Percentiles rank a stretch among this genome's conserved stretches.
phyloP scores from a whole-genome alignment of 768 basidiomycete genomes.

The Auriscalpium orientale region DNA sequence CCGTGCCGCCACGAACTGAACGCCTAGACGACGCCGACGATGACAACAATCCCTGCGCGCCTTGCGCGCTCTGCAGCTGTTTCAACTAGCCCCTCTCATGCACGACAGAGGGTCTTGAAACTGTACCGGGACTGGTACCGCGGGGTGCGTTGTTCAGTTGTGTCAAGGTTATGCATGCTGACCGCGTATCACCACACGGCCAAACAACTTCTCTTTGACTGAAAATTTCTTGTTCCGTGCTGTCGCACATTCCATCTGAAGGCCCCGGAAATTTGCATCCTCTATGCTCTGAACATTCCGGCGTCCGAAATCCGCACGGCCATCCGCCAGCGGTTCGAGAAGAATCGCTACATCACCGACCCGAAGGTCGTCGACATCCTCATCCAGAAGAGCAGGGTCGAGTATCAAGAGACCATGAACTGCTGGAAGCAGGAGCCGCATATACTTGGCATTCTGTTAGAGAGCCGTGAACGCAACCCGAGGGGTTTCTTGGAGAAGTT shows the following conservation, averaged over 20 bases:
- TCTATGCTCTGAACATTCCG: slow-evolving; percentile 79
- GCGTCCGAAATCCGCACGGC: slow-evolving; percentile 71
- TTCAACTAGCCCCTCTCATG: slow-evolving; percentile 53
- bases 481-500: slow-evolving; percentile 78
- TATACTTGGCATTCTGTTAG: slow-evolving; percentile 61
- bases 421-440: slow-evolving; percentile 88
- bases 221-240: not conserved
- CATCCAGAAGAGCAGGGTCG: slow-evolving; percentile 74
- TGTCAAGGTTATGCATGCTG: slow-evolving; percentile 2
- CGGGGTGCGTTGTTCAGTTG: slow-evolving; percentile 48
- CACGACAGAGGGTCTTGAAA: slow-evolving; percentile 59
- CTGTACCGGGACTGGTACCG: slow-evolving; percentile 95
- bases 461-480: slow-evolving; percentile 38
- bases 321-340: slow-evolving; percentile 83
- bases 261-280: slow-evolving; percentile 84
- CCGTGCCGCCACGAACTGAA: not conserved
- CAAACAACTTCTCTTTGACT: slow-evolving; percentile 1
- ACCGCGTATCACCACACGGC: not conserved
- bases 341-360: slow-evolving; percentile 77
- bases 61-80: slow-evolving; percentile 63
- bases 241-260: slow-evolving; percentile 23
- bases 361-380: slow-evolving; percentile 78
- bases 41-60: slow-evolving; percentile 86
- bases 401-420: slow-evolving; percentile 93
- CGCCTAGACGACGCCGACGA: slow-evolving; percentile 17